Base-by-base conservation (phyloP, 1,284 basidiomycete genomes). In the Ceratobasidium sp. region DNA sequence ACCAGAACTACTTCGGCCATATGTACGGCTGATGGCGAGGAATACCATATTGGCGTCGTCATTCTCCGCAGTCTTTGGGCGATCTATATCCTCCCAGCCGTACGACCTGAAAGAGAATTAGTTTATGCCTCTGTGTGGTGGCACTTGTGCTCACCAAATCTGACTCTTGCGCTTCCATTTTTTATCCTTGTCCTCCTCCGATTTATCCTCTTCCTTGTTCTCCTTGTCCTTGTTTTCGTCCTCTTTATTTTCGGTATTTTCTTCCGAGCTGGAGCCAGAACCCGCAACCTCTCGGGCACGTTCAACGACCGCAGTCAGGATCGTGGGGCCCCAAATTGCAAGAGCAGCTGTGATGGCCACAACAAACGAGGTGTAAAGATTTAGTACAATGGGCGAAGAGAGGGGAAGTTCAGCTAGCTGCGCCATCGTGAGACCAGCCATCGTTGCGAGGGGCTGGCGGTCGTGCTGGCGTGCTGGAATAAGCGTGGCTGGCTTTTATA, bases 141-240 rank as follows among this genome's bases (percentile, higher is more conserved):
- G 24, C 13, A 48, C 41, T 46, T 56, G 34, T 14, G 29, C 68
- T 49, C 29, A 71, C 68, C 68, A 71, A 22, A 71, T 27, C 19
- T 71, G 68, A 29, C 41, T 48, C 39, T 71, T 71, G 68, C 68
- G 68, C 24, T 71, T 71, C 68, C 68, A 71, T 61, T 71, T 71
- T 37, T 71, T 71, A 11, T 58, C 41, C 29, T 56, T n/a, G 29
- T 71, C 56, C 7, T 53, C 34, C 13, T 56, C 22, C 16, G 43
- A 41, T 13, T 71, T 24, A 1, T 59, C 39, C 37, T 69, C 54
- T n/a, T 59, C 39, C 13, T 68, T 16, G 2, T 56, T 41, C 22
- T 69, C 68, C 46, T 71, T 71, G 9, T 71, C 68, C 31, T 71
- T 71, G 27, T 54, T 19, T 31, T 71, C 46, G 14, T 61, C 56